Base-by-base conservation (phyloP, 2,329 filamentous ascomycete genomes). In the Aspergillus calidoustus region DNA sequence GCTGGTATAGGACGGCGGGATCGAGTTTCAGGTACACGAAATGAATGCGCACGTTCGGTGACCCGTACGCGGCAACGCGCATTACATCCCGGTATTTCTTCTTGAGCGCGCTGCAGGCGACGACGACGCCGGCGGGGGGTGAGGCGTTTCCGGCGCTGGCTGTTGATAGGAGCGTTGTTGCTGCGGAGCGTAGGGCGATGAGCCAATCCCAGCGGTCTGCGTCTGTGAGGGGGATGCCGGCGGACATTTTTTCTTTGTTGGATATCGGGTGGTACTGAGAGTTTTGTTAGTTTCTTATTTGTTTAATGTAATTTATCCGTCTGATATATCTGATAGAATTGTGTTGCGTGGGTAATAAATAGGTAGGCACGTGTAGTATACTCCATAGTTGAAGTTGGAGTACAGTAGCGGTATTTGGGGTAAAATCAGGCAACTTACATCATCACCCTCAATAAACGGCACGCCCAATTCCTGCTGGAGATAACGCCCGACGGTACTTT, bases 181-280 rank as follows among this genome's bases (percentile, higher is more conserved):
- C 81, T 44, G 79, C 89, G 66, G 92, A 86, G 65, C 91, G 90
- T 15, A 95, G 84, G 13, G 84, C 83, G 51, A 90, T 91, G 66
- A 99, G 88, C 95, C 95, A 99, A 81, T 97, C 94, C 95, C 95
- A 98, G 66, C 95, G 90, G 79, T 99, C 95, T 62, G 89, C 89
- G 74, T 99, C 95, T 59, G 91, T 96, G 41, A 99, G 84, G 2
- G 95, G 93, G 60, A 88, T 89, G 68, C 92, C 92, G 68, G 84
- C 84, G 72, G 86, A 84, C 95, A 99, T 99, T 80, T 98, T 99
- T 58, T 93, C 89, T 69, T 93, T 89, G 79, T 94, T 97, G 71
- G 90, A 83, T 34, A 84, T 80, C 0, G 80, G 70, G 68, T 83
- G 81, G 67, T 79, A 82, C 81, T 83, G 65, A 49, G 52, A 25